phyloP scores from a whole-genome alignment of 2,329 filamentous ascomycete genomes.

The Aspergillus candidus region DNA sequence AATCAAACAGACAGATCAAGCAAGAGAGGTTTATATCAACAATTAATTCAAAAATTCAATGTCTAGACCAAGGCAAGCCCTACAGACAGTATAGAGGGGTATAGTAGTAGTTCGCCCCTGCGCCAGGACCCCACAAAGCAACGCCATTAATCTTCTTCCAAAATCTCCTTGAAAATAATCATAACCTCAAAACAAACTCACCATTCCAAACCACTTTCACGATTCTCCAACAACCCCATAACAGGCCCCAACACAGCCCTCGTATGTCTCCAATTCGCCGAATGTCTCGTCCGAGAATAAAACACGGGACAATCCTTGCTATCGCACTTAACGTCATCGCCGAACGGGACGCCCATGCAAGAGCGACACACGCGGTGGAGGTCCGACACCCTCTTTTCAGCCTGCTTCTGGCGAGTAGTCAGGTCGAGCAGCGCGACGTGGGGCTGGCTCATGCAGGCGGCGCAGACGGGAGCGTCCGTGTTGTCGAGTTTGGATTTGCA shows the following conservation, averaged over 20 bases:
- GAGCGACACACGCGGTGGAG: constrained; percentile 69
- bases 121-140: not conserved
- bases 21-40: no score
- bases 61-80: no score
- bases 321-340: constrained; percentile 78
- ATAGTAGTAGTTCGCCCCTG: no score
- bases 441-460: constrained; percentile 29
- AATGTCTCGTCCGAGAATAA: constrained; percentile 50
- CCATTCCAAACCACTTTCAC: constrained; percentile 34
- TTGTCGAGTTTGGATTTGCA: constrained; percentile 58
- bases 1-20: no score
- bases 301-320: constrained; percentile 91
- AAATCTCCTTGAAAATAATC: not conserved
- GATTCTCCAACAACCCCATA: constrained; percentile 30
- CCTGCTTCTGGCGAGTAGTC: constrained; percentile 53
- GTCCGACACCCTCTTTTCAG: constrained; percentile 59
- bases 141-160: not conserved
- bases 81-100: no score
- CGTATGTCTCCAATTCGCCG: constrained; percentile 32
- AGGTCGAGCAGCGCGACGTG: constrained; percentile 60
- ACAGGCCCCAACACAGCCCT: constrained; percentile 33
- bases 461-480: constrained; percentile 39
- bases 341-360: constrained; percentile 66
- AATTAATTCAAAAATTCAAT: no score
- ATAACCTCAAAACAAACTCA: constrained; percentile 12